These are phyloP conservation scores for Diversispora epigaea DNA, from an alignment of 192 early-diverging fungal species.

Conservation along the genomic window DNA sequence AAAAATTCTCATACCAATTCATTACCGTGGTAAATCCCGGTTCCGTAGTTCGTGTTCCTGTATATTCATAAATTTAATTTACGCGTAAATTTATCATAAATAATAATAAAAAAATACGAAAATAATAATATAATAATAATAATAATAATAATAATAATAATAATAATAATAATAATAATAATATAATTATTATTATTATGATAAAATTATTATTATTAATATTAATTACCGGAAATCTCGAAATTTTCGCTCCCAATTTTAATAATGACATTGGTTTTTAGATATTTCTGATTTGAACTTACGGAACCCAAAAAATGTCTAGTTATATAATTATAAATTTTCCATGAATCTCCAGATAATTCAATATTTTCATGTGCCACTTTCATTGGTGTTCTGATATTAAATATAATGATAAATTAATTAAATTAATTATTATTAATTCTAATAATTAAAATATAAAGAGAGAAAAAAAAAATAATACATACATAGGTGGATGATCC, in stretches of 20 bases:
- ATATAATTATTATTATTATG: neutral
- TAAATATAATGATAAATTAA: too few relatives aligned
- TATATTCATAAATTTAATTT: neutral
- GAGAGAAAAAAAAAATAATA: neutral
- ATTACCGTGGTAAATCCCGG: neutral
- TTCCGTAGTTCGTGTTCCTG: neutral
- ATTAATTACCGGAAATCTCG: conserved; percentile 40
- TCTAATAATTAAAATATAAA: too few relatives aligned
- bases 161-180: neutral
- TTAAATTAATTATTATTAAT: too few relatives aligned
- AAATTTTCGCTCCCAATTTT: conserved; percentile 45
- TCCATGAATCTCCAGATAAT: conserved; percentile 43
- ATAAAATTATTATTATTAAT: neutral
- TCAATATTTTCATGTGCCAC: conserved; percentile 45
- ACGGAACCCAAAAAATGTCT: conserved; percentile 46
- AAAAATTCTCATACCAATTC: neutral
- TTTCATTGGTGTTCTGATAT: conserved; percentile 46
- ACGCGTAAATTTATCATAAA: too few relatives aligned
- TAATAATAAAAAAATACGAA: too few relatives aligned
- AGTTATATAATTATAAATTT: conserved; percentile 51
- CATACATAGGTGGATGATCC: conserved; percentile 56
- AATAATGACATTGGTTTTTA: conserved; percentile 37
- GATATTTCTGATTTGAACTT: conserved; percentile 47
- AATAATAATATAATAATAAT: too few relatives aligned
- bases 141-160: neutral